These are phyloP conservation scores for Gastrolobium bilobum DNA, from an alignment of 306 rosid genomes.

Conservation along the genomic window DNA sequence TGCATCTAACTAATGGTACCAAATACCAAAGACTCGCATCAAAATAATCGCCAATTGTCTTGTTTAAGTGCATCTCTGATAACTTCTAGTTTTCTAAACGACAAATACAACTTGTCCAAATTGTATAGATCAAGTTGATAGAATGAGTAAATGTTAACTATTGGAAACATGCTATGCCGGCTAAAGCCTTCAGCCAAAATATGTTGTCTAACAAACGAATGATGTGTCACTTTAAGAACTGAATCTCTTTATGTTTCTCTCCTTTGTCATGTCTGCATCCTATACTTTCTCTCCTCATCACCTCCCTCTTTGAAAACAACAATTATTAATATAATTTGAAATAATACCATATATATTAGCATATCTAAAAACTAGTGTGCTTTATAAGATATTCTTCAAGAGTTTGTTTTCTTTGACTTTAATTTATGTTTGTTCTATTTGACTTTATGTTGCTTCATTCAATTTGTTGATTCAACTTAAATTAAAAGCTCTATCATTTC, in stretches of 20 bases:
- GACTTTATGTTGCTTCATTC: conserved; percentile 35
- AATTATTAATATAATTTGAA: neutral
- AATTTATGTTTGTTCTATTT: neutral
- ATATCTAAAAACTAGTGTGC: neutral
- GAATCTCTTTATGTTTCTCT: conserved; percentile 14
- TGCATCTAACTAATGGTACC: neutral
- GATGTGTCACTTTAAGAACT: neutral
- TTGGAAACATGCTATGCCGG: conserved; percentile 18
- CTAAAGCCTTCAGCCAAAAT: conserved; percentile 5
- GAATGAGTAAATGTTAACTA: conserved; percentile 6
- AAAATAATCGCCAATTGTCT: conserved; percentile 20
- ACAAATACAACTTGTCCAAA: conserved; percentile 31
- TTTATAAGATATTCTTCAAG: conserved; percentile 7
- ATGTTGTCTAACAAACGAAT: neutral
- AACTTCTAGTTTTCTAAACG: neutral
- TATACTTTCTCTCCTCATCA: conserved; percentile 57
- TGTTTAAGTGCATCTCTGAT: conserved; percentile 18
- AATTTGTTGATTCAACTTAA: conserved; percentile 33
- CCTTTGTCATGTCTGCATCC: conserved; percentile 61
- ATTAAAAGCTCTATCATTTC: neutral
- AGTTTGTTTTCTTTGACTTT: conserved; percentile 25
- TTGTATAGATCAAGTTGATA: conserved; percentile 7
- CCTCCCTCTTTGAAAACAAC: conserved; percentile 57
- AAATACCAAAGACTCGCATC: neutral
- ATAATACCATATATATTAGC: neutral